Conservation (phyloP, 2,329 filamentous ascomycete species). For the Fusarium sp. region DNA sequence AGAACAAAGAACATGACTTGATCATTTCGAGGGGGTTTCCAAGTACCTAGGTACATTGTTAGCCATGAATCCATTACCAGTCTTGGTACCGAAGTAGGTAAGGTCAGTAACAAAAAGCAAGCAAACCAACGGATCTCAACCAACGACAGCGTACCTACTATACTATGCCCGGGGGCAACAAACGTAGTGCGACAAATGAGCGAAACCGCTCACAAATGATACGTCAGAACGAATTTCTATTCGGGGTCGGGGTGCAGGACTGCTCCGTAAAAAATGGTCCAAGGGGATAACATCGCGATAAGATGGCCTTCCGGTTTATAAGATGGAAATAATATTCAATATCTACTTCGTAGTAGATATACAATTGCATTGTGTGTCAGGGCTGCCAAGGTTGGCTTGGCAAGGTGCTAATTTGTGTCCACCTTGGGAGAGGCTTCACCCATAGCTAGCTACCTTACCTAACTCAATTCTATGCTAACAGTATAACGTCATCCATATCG, state of each 20-base stretch:
- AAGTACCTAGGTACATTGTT: background rate
- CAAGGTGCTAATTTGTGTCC: constrained; percentile 10
- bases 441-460: background rate
- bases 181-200: constrained; percentile 9
- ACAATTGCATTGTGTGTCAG: constrained; percentile 1
- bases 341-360: background rate
- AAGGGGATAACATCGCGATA: background rate
- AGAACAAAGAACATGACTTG: constrained; percentile 12
- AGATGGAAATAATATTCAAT: background rate
- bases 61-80: background rate
- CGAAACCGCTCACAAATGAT: constrained; percentile 13
- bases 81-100: background rate
- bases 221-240: background rate
- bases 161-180: background rate
- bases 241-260: background rate
- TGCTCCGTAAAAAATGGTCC: background rate
- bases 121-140: background rate
- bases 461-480: background rate
- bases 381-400: background rate
- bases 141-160: background rate
- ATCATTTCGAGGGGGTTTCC: background rate
- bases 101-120: background rate
- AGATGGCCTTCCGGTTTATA: background rate
- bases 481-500: constrained; percentile 27
- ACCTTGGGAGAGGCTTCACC: constrained; percentile 22